Percentiles rank a stretch among this genome's conserved stretches.
Conservation (phyloP, 2,329 filamentous ascomycete species). For the Fusarium tjaetaba region DNA sequence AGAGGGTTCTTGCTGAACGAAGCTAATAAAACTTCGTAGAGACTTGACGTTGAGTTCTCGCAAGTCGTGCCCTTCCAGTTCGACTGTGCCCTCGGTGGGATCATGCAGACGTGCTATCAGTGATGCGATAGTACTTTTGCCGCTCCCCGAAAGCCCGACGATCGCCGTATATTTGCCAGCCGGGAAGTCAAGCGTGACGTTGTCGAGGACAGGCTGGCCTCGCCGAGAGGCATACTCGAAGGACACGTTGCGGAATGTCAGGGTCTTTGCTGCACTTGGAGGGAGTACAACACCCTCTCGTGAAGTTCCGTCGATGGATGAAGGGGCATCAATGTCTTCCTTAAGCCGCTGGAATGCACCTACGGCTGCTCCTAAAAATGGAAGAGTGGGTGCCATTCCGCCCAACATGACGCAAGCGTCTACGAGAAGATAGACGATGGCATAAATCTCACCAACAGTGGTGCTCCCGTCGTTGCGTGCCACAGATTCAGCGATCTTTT, state of each 20-base stretch:
- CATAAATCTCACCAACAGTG: background rate
- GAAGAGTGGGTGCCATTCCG: background rate
- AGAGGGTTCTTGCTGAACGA: background rate
- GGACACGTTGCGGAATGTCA: background rate
- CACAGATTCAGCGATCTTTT: background rate
- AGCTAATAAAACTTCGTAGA: background rate
- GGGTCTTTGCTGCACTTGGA: background rate
- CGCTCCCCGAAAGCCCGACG: background rate
- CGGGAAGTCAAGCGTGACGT: background rate
- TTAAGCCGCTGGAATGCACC: background rate
- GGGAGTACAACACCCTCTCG: background rate
- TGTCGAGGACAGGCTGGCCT: background rate
- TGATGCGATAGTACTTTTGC: background rate
- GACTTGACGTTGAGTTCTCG: background rate
- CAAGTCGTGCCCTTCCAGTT: background rate
- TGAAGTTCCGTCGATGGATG: background rate
- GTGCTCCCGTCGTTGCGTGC: background rate
- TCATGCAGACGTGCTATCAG: background rate
- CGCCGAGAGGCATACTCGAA: background rate
- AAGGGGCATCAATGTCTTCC: background rate
- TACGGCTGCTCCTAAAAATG: background rate
- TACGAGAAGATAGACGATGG: background rate
- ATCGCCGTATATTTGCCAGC: background rate
- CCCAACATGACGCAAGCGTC: background rate
- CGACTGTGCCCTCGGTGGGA: background rate